phyloP scores from a whole-genome alignment of 208 protist species.

The Crithidia acanthocephali region DNA sequence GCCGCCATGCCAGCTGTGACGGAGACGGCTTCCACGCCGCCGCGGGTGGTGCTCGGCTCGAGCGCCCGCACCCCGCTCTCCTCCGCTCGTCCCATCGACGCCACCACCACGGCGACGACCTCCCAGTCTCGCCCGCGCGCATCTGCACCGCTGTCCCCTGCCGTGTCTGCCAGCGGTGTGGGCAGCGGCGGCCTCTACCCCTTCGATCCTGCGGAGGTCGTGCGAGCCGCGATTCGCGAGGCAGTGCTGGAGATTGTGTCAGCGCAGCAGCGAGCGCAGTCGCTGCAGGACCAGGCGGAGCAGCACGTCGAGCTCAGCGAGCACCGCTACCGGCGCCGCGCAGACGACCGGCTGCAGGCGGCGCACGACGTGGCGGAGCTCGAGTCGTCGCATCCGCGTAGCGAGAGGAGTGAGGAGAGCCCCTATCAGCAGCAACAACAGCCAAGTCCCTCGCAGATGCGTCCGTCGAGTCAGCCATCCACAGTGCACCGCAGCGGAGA shows the following conservation, averaged over 20 bases:
- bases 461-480: neutral
- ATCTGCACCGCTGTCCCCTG: neutral
- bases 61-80: constrained; percentile 13
- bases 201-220: constrained; percentile 35
- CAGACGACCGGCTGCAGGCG: constrained; percentile 34
- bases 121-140: neutral
- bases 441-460: neutral
- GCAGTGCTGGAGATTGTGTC: constrained; percentile 65
- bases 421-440: neutral
- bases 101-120: neutral
- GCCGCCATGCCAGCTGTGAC: neutral
- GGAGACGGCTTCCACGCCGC: constrained; percentile 12
- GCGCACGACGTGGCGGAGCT: constrained; percentile 33
- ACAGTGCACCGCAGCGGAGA: neutral
- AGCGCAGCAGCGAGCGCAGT: constrained; percentile 43
- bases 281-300: constrained; percentile 43
- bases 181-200: neutral
- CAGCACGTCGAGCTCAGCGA: constrained; percentile 37
- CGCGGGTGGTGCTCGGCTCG: constrained; percentile 18
- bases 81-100: neutral
- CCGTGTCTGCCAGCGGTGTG: neutral
- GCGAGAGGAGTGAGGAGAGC: constrained; percentile 5
- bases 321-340: constrained; percentile 37
- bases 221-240: constrained; percentile 65
- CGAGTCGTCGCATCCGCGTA: constrained; percentile 28